Evolutionary conservation across 495 filamentous ascomycete species (phyloP).

Genomic region (Thozetella sp.): DNA sequence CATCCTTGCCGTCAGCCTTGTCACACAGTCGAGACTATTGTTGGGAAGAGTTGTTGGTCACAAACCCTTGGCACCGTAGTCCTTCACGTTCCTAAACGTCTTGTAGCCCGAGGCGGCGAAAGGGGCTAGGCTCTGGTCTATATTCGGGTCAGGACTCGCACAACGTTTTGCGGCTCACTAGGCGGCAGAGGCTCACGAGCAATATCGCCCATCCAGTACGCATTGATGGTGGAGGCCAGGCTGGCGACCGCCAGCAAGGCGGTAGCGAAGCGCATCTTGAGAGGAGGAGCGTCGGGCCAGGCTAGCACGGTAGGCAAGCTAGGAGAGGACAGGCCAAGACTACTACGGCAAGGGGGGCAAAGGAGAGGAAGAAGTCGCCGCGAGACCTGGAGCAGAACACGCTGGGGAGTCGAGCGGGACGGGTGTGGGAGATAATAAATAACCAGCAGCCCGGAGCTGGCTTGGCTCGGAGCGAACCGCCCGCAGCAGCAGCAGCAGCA

Average conservation of each 20-base stretch:
- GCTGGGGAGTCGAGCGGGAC: too few species aligned
- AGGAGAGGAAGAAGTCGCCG: background rate
- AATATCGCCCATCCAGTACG: slow-evolving; percentile 45
- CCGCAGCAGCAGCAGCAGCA: too few species aligned
- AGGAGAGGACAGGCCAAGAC: background rate
- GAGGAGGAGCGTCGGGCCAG: background rate
- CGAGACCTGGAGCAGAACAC: background rate
- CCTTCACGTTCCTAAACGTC: slow-evolving; percentile 62
- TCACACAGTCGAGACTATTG: background rate
- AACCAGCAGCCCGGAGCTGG: too few species aligned
- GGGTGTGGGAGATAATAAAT: too few species aligned
- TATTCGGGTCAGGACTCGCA: slow-evolving; percentile 4
- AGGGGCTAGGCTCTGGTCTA: slow-evolving; percentile 49
- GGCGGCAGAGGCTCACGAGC: slow-evolving; percentile 30
- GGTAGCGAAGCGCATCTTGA: slow-evolving; percentile 37
- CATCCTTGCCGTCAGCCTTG: background rate
- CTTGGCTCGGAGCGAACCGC: too few species aligned
- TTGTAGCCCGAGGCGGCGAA: slow-evolving; percentile 45
- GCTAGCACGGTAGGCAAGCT: background rate
- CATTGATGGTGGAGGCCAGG: slow-evolving; percentile 34
- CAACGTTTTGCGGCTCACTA: background rate
- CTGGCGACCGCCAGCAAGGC: slow-evolving; percentile 37
- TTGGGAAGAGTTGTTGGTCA: background rate
- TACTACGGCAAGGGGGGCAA: background rate
- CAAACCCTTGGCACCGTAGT: slow-evolving; percentile 61